A percentile compares a stretch with the other conserved stretches of the same genome.
Conservation (phyloP, 1,284 basidiomycete genomes). For the Agaricales sp. region DNA sequence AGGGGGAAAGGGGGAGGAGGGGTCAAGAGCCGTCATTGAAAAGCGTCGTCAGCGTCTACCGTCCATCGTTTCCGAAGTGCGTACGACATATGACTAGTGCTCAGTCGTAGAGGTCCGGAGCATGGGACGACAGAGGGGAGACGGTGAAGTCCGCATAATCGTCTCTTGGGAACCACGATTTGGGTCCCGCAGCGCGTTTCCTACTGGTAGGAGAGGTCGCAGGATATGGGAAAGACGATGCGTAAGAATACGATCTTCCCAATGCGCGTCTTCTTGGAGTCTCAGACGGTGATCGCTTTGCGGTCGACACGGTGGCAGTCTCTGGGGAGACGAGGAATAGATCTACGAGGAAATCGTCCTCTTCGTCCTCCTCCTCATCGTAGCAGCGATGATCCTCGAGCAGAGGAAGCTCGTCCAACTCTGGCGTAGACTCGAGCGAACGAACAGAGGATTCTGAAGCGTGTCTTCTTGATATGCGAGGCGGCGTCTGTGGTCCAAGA, state of each 20-base stretch:
- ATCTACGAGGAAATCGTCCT: constrained; percentile 13
- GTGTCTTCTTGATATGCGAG: constrained; percentile 24
- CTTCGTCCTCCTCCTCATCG: constrained; percentile 21
- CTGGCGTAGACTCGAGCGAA: constrained; percentile 49
- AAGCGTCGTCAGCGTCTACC: too few species aligned
- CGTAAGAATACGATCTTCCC: constrained; percentile 11
- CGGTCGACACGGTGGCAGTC: not conserved
- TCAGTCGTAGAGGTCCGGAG: constrained; percentile 36
- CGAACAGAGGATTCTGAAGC: constrained; percentile 37
- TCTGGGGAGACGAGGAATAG: constrained; percentile 4
- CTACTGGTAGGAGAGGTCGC: constrained; percentile 18
- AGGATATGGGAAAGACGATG: constrained; percentile 19
- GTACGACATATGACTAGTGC: constrained; percentile 2
- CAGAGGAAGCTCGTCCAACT: constrained; percentile 28
- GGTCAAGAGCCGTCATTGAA: too few species aligned
- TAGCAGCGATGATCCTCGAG: constrained; percentile 24
- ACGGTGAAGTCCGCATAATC: constrained; percentile 40
- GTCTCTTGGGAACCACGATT: constrained; percentile 5
- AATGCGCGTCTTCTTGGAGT: not conserved
- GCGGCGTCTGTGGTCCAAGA: constrained; percentile 39
- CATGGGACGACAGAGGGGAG: constrained; percentile 36
- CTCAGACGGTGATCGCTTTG: not conserved
- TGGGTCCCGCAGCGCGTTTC: not conserved
- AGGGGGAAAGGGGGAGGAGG: too few species aligned
- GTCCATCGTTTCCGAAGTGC: too few species aligned